phyloP scores from a whole-genome alignment of 2,329 filamentous ascomycete genomes.

The Neonectria hederae region DNA sequence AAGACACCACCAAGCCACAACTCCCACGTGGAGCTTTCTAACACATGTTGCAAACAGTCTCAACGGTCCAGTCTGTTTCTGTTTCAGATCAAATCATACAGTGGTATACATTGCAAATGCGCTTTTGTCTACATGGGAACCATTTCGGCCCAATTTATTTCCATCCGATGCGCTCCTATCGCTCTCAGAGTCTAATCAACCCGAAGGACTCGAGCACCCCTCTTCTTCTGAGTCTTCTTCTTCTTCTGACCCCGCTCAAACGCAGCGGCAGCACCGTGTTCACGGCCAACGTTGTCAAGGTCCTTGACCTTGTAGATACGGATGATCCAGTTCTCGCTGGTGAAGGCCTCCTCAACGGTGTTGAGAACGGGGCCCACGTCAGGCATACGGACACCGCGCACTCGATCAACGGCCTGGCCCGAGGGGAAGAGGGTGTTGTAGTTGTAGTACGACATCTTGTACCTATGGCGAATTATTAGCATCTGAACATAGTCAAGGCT shows the following conservation, averaged over 20 bases:
- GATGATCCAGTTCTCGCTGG: constrained; percentile 99
- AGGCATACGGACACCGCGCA: constrained; percentile 84
- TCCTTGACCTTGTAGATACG: constrained; percentile 99
- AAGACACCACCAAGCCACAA: background rate
- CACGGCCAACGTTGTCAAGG: constrained; percentile 92
- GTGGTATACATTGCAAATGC: constrained; percentile 51
- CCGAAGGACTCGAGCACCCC: constrained; percentile 75
- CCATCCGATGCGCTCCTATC: constrained; percentile 26
- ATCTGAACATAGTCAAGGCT: background rate
- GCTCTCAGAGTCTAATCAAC: constrained; percentile 66
- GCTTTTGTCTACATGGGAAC: constrained; percentile 47
- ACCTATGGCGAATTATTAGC: constrained; percentile 66
- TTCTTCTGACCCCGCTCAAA: constrained; percentile 86
- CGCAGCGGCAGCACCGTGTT: constrained; percentile 74
- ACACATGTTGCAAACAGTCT: background rate
- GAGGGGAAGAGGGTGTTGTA: constrained; percentile 90
- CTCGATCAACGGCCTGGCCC: constrained; percentile 89
- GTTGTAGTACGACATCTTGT: constrained; percentile 99
- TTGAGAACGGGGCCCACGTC: constrained; percentile 84
- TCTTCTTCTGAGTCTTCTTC: constrained; percentile 79
- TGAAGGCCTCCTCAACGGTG: constrained; percentile 95
- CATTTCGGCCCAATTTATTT: constrained; percentile 34
- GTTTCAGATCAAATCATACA: constrained; percentile 44
- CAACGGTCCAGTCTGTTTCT: constrained; percentile 21
- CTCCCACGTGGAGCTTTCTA: background rate